These are phyloP conservation scores for Cryptosporidium ubiquitum DNA, from an alignment of 169 alveolate species.

Conservation along the genomic window DNA sequence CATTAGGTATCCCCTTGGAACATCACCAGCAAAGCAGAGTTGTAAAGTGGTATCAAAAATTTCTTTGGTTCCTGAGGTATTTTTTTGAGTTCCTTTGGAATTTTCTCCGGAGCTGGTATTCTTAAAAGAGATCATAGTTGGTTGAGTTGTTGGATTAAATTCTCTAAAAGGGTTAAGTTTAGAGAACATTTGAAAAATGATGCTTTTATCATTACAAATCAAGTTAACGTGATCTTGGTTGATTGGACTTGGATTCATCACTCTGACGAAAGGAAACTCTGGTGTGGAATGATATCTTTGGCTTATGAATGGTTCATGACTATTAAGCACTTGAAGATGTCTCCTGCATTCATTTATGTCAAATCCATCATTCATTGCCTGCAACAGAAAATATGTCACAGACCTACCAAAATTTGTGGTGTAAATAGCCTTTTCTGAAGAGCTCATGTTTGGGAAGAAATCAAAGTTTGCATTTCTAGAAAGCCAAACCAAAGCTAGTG, in stretches of 20 bases:
- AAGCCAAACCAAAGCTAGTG: slow-evolving; percentile 29
- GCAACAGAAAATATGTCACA: slow-evolving; percentile 5
- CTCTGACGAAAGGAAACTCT: slow-evolving; percentile 18
- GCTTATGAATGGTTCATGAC: slow-evolving; percentile 2
- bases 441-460: background rate
- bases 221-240: background rate
- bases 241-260: slow-evolving; percentile 1
- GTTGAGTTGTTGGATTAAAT: slow-evolving; percentile 16
- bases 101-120: background rate
- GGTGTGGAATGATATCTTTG: background rate
- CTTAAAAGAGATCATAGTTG: slow-evolving; percentile 20
- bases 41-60: slow-evolving; percentile 49
- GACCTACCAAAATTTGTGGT: background rate
- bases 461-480: background rate
- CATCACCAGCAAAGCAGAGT: slow-evolving; percentile 58
- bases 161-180: slow-evolving; percentile 56
- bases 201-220: slow-evolving; percentile 26
- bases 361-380: slow-evolving; percentile 45
- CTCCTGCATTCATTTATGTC: slow-evolving; percentile 9
- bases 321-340: slow-evolving; percentile 20
- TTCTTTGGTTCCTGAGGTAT: slow-evolving; percentile 17
- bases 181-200: slow-evolving; percentile 6
- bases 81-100: background rate
- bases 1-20: slow-evolving; percentile 68
- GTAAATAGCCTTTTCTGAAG: slow-evolving; percentile 4